Evolutionary conservation across 2,329 filamentous ascomycete species (phyloP).

Genomic region (Lasiodiplodia sp.): DNA sequence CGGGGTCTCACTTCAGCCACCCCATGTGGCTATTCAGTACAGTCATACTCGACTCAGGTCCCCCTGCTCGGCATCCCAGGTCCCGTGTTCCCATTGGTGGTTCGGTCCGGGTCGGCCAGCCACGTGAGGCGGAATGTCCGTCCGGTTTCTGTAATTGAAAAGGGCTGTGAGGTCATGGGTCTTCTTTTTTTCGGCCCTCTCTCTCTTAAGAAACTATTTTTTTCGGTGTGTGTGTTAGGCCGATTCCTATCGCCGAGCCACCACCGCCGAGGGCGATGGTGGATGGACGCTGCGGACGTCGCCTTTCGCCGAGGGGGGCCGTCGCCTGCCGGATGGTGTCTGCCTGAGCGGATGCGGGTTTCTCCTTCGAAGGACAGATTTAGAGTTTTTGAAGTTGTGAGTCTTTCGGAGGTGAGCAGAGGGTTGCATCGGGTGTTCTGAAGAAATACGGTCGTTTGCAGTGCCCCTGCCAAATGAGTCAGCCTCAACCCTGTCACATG

Average conservation of each 20-base stretch:
- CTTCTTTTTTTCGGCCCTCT: neutral
- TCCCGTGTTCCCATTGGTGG: neutral
- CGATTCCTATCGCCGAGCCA: neutral
- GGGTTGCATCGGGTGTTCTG: neutral
- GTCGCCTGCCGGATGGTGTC: neutral
- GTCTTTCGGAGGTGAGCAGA: neutral
- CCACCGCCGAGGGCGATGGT: neutral
- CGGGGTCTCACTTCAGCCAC: constrained; percentile 13
- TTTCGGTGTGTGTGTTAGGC: neutral
- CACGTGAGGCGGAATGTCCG: neutral
- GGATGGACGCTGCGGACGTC: neutral
- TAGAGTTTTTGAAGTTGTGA: neutral
- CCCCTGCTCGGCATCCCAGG: too few relatives aligned
- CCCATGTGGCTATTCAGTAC: neutral
- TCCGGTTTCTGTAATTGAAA: neutral
- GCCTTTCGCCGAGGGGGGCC: neutral
- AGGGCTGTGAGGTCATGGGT: neutral
- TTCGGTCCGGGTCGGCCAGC: neutral
- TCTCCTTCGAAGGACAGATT: neutral
- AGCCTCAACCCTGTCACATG: neutral
- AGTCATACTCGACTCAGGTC: constrained; percentile 11
- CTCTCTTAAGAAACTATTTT: neutral
- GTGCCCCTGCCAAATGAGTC: neutral
- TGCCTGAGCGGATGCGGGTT: neutral
- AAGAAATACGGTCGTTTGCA: neutral